Evolutionary conservation across 2,329 filamentous ascomycete species (phyloP).

Genomic region (Exophiala aquamarina): DNA sequence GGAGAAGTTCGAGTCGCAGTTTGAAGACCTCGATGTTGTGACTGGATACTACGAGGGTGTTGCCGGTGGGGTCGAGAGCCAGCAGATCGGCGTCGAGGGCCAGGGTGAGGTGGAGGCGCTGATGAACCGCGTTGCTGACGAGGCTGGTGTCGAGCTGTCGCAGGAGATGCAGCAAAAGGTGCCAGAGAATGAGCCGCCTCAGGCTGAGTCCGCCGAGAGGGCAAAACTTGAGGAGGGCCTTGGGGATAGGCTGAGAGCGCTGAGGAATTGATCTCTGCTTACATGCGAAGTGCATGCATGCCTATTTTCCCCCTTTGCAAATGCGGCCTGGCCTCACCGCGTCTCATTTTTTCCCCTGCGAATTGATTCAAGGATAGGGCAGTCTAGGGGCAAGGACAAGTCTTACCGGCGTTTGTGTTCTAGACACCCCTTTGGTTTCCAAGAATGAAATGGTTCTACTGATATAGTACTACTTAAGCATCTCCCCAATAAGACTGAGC

Average conservation of each 20-base stretch:
- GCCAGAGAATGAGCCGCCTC: conserved; percentile 21
- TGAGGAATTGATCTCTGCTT: conserved; percentile 30
- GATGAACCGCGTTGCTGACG: conserved; percentile 82
- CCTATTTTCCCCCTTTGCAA: too few relatives aligned
- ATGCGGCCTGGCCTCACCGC: too few relatives aligned
- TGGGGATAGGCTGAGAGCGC: conserved; percentile 33
- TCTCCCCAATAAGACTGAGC: too few relatives aligned
- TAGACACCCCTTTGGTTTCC: too few relatives aligned
- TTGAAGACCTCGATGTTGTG: conserved; percentile 52
- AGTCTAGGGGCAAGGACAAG: too few relatives aligned
- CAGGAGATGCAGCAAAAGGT: conserved; percentile 60
- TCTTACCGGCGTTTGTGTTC: too few relatives aligned
- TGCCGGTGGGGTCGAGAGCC: conserved; percentile 53
- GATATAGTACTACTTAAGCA: too few relatives aligned
- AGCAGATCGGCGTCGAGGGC: conserved; percentile 50
- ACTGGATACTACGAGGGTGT: conserved; percentile 79
- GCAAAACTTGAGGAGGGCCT: conserved; percentile 33
- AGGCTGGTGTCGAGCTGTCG: conserved; percentile 79
- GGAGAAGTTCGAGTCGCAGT: conserved; percentile 63
- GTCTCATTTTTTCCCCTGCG: too few relatives aligned
- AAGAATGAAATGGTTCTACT: too few relatives aligned
- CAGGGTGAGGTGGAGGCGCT: conserved; percentile 85
- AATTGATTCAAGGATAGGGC: too few relatives aligned
- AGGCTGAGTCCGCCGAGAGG: conserved; percentile 26
- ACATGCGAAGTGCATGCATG: too few relatives aligned